Base-by-base conservation (phyloP, 2,329 filamentous ascomycete genomes). In the Alternaria brassicae region DNA sequence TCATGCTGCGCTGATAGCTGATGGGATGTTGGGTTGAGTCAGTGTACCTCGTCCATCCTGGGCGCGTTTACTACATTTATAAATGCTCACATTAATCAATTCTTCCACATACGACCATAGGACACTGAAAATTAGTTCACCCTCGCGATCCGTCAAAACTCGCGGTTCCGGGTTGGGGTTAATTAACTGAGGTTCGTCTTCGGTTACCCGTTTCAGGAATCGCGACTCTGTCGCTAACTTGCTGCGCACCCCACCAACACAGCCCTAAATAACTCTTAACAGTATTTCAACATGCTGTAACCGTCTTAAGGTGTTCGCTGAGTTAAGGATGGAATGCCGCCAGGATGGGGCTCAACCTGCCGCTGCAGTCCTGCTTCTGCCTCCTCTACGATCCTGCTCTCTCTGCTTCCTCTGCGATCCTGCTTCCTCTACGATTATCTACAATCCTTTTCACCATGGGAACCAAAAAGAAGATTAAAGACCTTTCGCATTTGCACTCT, bases 351-450 rank as follows among this genome's bases (percentile, higher is more conserved):
- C 37, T 39, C 10, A 39, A 36, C 32, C 32, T 36, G 13, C 37
- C 17, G n/a, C 37, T 39, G 37, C 37, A 39, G 37, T 39, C 3
- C 37, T 40, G 9, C 57, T 69, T 10, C 37, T 40, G 9, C 57
- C 67, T 10, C 34, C 34, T 36, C 34, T 36, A 17, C 34, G 15
- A 8, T 17, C 34, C 34, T 36, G 6, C 6, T 10, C 9, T 30
- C 28, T 30, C 28, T 10, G 28, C 9, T 7, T 30, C 6, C 28
- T 36, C 34, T 36, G 7, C 34, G 15, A 8, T 17, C 34, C 34
- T 36, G 6, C 6, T 10, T 10, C 10, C 28, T 30, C 28, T 10
- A 8, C 9, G 7, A 27, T 27, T 27, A 27, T 27, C 25, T 27
- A 27, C 25, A 27, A 27, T 27, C 25, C 25, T 27, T 27, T 27